Evolutionary conservation across 2,329 filamentous ascomycete species (phyloP).

Genomic region (Ophiostoma quercus): DNA sequence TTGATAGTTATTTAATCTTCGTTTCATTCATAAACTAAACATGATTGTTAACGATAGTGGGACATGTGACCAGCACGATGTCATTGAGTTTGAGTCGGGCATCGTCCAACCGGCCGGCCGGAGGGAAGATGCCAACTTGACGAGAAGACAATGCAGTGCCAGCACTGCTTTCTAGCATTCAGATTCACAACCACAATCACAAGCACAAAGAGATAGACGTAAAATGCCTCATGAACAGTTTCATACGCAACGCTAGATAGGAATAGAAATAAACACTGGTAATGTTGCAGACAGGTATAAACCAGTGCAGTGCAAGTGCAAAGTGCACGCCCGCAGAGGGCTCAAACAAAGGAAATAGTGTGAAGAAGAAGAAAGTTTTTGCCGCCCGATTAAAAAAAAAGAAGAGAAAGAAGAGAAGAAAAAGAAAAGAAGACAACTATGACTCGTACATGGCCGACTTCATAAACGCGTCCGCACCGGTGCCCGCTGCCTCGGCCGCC

Average conservation of each 20-base stretch:
- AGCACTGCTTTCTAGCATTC: not conserved
- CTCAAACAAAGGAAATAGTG: not conserved
- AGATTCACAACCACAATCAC: not conserved
- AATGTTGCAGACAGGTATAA: not conserved
- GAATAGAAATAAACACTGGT: not conserved
- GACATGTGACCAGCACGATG: too few species aligned
- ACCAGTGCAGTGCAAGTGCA: not conserved
- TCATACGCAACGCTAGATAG: constrained; percentile 1
- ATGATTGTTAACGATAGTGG: too few species aligned
- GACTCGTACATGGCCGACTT: constrained; percentile 56
- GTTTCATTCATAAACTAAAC: not conserved
- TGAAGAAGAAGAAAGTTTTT: not conserved
- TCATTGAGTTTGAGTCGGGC: too few species aligned
- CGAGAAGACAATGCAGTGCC: too few species aligned
- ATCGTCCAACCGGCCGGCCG: too few species aligned
- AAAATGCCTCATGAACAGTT: not conserved
- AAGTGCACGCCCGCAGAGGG: not conserved
- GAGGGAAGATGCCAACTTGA: too few species aligned
- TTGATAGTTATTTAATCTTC: too few species aligned
- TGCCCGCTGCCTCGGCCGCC: constrained; percentile 32
- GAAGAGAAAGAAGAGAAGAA: not conserved
- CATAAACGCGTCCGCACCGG: constrained; percentile 52
- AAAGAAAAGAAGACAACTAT: constrained; percentile 1
- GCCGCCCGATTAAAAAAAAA: not conserved
- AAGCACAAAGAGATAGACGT: not conserved